phyloP scores from a whole-genome alignment of 2,329 filamentous ascomycete species.

The Stylonectria norvegica region DNA sequence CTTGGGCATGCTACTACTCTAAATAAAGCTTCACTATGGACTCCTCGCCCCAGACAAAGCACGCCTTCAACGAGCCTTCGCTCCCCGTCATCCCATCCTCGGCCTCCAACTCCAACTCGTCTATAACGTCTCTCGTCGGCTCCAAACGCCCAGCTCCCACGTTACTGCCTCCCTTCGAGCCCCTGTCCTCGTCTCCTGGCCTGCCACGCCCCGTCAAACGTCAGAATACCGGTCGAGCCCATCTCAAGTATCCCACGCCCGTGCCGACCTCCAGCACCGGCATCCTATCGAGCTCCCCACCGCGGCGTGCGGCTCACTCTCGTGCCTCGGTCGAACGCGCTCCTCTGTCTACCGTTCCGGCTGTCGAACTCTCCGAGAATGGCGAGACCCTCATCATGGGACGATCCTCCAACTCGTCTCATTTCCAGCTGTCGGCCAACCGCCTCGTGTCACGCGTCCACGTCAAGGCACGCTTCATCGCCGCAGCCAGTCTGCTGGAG shows the following conservation, averaged over 20 bases:
- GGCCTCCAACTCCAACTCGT: constrained; percentile 7
- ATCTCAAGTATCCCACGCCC: constrained; percentile 82
- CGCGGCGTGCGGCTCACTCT: constrained; percentile 51
- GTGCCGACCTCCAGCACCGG: constrained; percentile 91
- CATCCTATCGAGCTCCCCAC: constrained; percentile 83
- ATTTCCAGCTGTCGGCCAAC: constrained; percentile 90
- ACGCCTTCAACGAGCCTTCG: constrained; percentile 31
- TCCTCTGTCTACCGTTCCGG: constrained; percentile 80
- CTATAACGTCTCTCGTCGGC: constrained; percentile 37
- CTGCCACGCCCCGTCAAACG: constrained; percentile 69
- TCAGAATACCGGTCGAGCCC: constrained; percentile 51
- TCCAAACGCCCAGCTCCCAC: constrained; percentile 62
- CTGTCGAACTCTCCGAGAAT: constrained; percentile 73
- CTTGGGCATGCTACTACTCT: too few relatives aligned
- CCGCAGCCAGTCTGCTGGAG: constrained; percentile 63
- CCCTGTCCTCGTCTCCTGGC: constrained; percentile 71
- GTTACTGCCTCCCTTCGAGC: constrained; percentile 76
- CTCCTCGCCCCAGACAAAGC: constrained; percentile 37
- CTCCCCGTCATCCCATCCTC: constrained; percentile 27
- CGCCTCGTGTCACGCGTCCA: constrained; percentile 91
- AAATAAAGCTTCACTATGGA: constrained; percentile 39
- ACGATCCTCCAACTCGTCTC: constrained; percentile 89
- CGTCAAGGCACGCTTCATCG: constrained; percentile 80
- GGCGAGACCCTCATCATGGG: constrained; percentile 85
- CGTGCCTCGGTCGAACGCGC: constrained; percentile 71